Conservation (phyloP, 2,329 filamentous ascomycete species). For the Fusarium sp. region DNA sequence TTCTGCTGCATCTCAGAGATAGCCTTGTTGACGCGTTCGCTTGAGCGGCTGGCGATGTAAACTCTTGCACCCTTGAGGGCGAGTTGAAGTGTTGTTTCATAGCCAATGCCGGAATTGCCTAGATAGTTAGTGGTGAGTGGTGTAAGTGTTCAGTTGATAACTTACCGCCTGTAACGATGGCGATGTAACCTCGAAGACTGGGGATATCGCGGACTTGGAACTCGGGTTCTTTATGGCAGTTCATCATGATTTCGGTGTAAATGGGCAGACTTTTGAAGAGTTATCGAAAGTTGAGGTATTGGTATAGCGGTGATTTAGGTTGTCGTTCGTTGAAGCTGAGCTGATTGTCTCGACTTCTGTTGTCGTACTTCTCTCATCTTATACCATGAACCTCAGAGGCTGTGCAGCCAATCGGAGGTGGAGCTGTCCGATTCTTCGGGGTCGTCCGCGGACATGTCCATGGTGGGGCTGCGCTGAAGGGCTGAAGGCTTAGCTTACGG, state of each 20-base stretch:
- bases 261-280: neutral
- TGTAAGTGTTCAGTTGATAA: accelerated
- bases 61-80: constrained; percentile 30
- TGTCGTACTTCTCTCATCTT: neutral
- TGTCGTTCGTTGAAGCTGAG: too few species aligned
- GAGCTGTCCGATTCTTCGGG: neutral
- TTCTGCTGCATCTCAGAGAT: constrained; percentile 28
- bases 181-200: constrained; percentile 29
- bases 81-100: constrained; percentile 33
- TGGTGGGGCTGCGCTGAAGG: constrained; percentile 10
- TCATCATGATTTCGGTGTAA: neutral
- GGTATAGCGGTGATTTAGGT: too few species aligned
- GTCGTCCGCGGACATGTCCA: constrained; percentile 32
- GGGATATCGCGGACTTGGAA: constrained; percentile 31
- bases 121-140: accelerated
- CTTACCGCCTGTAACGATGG: constrained; percentile 37
- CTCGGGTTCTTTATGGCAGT: constrained; percentile 13
- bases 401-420: constrained; percentile 5
- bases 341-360: neutral
- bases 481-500: neutral
- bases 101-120: constrained; percentile 38
- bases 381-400: neutral
- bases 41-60: constrained; percentile 35
- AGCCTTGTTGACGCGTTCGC: constrained; percentile 28
- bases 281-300: too few species aligned